Evolutionary conservation across 306 rosid species (phyloP).

Genomic region (Quercus parvula): DNA sequence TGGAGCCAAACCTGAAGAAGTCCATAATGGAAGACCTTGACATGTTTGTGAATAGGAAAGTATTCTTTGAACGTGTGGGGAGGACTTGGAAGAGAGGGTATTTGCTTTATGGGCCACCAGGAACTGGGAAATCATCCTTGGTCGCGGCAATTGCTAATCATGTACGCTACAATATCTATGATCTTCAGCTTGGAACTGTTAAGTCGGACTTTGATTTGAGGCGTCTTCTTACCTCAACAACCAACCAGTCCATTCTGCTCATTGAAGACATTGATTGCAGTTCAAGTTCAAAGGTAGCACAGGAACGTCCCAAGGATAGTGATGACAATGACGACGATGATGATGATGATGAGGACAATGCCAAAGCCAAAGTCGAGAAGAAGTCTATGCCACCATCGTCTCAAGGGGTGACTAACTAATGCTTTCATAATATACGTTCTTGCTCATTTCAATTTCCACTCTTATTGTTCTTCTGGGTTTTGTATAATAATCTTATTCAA

Average conservation of each 20-base stretch:
- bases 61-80: neutral
- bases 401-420: too few species aligned
- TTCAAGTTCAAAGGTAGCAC: neutral
- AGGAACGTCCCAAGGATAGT: neutral
- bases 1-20: neutral
- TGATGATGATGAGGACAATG: too few species aligned
- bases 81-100: slow-evolving; percentile 9
- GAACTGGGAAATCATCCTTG: slow-evolving; percentile 1
- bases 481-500: too few species aligned
- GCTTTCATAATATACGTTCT: too few species aligned
- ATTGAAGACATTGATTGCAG: neutral
- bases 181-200: neutral
- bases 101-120: slow-evolving; percentile 3
- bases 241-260: neutral
- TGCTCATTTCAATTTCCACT: too few species aligned
- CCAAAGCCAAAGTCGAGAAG: too few species aligned
- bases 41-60: neutral
- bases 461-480: too few species aligned
- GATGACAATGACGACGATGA: too few species aligned
- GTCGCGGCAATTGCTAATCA: slow-evolving; percentile 7
- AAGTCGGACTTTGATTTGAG: neutral
- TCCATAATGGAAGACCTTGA: neutral
- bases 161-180: neutral
- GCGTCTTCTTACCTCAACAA: neutral
- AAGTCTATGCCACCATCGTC: too few species aligned